Conservation (phyloP, 371 early-diverging fungal species). For the Rhizopus microsporus region DNA sequence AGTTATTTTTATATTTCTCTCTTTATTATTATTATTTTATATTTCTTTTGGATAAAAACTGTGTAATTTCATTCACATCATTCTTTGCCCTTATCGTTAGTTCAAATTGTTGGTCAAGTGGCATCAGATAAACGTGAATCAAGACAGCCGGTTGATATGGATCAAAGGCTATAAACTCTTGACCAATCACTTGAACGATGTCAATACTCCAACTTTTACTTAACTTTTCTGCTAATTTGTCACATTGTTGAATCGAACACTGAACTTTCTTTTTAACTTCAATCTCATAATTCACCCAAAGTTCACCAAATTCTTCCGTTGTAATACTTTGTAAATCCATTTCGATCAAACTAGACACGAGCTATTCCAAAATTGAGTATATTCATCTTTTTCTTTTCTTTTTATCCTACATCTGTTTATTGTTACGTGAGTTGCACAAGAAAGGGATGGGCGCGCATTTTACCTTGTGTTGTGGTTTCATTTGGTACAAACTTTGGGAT, state of each 20-base stretch:
- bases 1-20: constrained; percentile 1
- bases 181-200: constrained; percentile 33
- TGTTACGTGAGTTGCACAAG: too few relatives aligned
- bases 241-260: constrained; percentile 16
- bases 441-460: background rate
- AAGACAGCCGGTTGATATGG: constrained; percentile 6
- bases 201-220: constrained; percentile 21
- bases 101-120: constrained; percentile 13
- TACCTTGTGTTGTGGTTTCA: too few relatives aligned
- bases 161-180: constrained; percentile 35
- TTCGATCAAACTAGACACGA: constrained; percentile 30
- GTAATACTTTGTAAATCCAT: constrained; percentile 24
- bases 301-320: constrained; percentile 29
- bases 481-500: too few relatives aligned
- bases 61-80: background rate
- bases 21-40: constrained; percentile 6
- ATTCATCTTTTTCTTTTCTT: background rate
- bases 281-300: constrained; percentile 26
- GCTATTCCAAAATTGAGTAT: background rate
- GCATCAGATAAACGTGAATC: constrained; percentile 26
- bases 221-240: constrained; percentile 14
- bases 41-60: constrained; percentile 15
- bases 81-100: constrained; percentile 19
- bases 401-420: background rate
- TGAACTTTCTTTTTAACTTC: constrained; percentile 20